Evolutionary conservation across 768 basidiomycete genomes (phyloP), one percentile per base, ranked within the genome.

Genomic region (Clitopilus hobsonii): DNA sequence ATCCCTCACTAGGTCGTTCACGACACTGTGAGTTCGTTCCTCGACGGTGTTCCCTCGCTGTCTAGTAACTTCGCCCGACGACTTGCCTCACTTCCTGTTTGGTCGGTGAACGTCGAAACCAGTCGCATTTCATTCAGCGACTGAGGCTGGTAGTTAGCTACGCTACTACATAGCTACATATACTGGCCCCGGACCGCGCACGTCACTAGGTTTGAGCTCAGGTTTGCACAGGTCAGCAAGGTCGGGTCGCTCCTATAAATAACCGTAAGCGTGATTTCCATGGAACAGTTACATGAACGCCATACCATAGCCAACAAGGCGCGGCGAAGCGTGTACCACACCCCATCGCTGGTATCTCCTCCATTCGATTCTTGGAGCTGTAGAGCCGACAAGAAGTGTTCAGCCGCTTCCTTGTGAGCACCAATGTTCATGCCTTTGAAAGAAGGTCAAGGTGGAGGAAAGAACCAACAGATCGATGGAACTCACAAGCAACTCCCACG

Each of bases 401-500:
- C 97, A 3, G 93, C 92, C 0, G 97, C 95, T 73, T 99, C 97
- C 65, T 91, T 88, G 69, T 91, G 82, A 7, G 94, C 93, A 7
- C 94, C 95, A 51, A 98, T 96, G 67, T 99, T 99, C 57, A 99
- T 71, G 65, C 96, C 94, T 97, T 56, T 5, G 57, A 49, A 20
- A 49, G 45, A 49, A 52, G 56, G 26, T 58, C 48, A 53, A 53
- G 30, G 53, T 16, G 6, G 18, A 13, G 23, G 38, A 56, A 22
- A n/a, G 59, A 49, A 8, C 55, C 49, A 24, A 47, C 23, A 56
- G 52, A 48, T 36, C 36, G 24, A 18, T 14, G 4, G 51, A 52
- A 82, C 91, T 62, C 64, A 94, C 94, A 99, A 20, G 95, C 94
- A 24, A 99, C 97, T 41, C 95, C 97, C 29, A 99, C 91, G 63